Conservation (phyloP, 2,329 filamentous ascomycete species). For the Teratosphaeria destructans region DNA sequence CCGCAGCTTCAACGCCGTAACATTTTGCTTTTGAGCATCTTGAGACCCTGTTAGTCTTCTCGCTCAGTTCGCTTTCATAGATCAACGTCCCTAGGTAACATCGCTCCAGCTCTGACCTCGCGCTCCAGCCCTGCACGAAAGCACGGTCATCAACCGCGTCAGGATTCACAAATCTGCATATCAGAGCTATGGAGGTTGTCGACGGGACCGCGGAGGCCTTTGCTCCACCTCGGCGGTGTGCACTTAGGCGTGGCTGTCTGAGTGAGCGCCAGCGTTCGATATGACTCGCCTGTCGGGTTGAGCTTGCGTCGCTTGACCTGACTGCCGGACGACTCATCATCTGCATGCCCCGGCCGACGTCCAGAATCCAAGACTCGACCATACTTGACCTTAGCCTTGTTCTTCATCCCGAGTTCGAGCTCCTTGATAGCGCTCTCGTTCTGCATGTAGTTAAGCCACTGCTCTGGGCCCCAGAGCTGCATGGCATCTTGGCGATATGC, state of each 20-base stretch:
- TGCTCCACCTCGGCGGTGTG: no score
- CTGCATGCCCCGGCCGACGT: not conserved
- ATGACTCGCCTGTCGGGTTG: not conserved
- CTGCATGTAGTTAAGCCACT: conserved; percentile 4
- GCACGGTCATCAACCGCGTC: no score
- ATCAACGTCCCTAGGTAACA: no score
- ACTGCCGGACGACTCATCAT: not conserved
- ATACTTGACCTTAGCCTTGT: not conserved
- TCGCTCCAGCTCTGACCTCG: no score
- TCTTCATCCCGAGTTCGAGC: not conserved
- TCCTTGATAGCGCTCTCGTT: not conserved
- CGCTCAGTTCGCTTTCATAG: no score
- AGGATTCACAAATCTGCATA: no score
- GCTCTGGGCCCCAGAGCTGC: not conserved
- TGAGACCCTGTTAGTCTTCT: no score
- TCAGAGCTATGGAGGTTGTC: no score
- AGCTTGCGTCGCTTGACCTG: not conserved
- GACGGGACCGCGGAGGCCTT: no score
- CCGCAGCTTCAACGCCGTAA: no score
- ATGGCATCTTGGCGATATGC: conserved; percentile 3
- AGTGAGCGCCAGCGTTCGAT: not conserved
- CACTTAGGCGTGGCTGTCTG: not conserved
- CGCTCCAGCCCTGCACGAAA: no score
- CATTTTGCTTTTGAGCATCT: no score
- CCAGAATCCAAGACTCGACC: not conserved